These are phyloP conservation scores for Hibiscus tridactylites DNA, from an alignment of 345 rosid genomes.

Conservation along the genomic window DNA sequence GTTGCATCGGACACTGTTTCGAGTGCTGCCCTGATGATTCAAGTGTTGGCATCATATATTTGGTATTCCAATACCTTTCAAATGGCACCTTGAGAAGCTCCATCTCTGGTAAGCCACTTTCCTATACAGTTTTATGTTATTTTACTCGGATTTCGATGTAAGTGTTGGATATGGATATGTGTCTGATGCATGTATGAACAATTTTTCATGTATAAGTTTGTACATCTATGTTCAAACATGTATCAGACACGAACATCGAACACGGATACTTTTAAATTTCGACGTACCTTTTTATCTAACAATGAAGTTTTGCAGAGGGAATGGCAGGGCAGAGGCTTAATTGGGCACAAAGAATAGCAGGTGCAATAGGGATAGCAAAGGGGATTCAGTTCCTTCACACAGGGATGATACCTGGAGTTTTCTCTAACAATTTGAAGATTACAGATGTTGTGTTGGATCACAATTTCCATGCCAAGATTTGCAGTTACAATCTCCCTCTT, in stretches of 20 bases:
- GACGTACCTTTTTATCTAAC: too few species aligned
- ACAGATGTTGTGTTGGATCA: slow-evolving; percentile 47
- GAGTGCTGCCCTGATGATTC: slow-evolving; percentile 32
- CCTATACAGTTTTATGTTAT: not conserved
- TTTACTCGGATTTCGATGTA: not conserved
- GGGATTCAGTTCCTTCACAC: slow-evolving; percentile 57
- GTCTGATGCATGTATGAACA: not conserved
- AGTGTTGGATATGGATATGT: not conserved
- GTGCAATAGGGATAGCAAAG: slow-evolving; percentile 40
- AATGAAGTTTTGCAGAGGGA: not conserved
- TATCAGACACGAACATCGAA: not conserved
- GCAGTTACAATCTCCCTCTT: slow-evolving; percentile 37
- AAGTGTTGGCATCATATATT: slow-evolving; percentile 27
- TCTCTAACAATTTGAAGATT: slow-evolving; percentile 39
- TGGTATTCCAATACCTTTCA: slow-evolving; percentile 38
- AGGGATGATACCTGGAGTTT: slow-evolving; percentile 47
- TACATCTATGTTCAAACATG: not conserved
- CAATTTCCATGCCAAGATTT: slow-evolving; percentile 39
- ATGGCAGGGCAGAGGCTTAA: slow-evolving; percentile 22
- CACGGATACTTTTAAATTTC: too few species aligned
- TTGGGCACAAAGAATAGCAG: slow-evolving; percentile 45
- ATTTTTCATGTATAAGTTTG: too few species aligned
- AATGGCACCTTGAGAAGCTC: slow-evolving; percentile 39
- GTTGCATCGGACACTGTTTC: slow-evolving; percentile 63
- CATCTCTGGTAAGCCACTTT: slow-evolving; percentile 23